Evolutionary conservation across 495 filamentous ascomycete genomes (phyloP), one percentile per base, ranked within the genome.

Genomic region (Penicillium bialowiezense): DNA sequence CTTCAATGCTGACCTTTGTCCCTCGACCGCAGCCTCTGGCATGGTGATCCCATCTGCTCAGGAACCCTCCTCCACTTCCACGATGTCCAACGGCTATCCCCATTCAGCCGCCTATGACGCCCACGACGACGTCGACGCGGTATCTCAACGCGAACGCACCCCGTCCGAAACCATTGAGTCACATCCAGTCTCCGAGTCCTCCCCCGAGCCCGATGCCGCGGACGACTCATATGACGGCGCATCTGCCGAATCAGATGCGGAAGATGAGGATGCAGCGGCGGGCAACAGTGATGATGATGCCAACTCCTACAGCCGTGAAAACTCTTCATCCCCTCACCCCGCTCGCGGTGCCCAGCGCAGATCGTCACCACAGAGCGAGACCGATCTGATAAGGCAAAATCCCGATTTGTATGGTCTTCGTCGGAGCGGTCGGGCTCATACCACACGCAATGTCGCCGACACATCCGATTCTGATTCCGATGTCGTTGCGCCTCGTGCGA

Each of bases 371-470:
- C 79, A 84, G 17, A 86, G 88, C 36, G 89, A 95, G 50, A 85
- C 89, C 23, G 86, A 92, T 18, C 88, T 82, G 56, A 96, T 96
- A 55, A 76, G 82, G 53, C 84, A 90, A 60, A 91, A 98, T 63
- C 93, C 93, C n/a, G 93, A 97, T 63, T 73, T 98, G 15, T 98
- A 97, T 70, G 93, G 92, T 14, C 75, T 99, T 41, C 81, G 93
- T 51, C 80, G 93, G 62, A 98, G 93, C 73, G 91, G 76, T 58
- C 79, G 83, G 52, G 78, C 82, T 36, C 76, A 79, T 52, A 74
- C 73, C 36, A 67, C 59, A 19, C 68, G 65, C 63, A 62, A 65
- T 50, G 43, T 92, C 76, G 75, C 88, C 56, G 84, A 91, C 34
- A 87, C 81, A 45, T 87, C 89, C 13, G 89, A 85, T n/a, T 92